These are phyloP conservation scores for Plantago ovata DNA, from an alignment of 257 asterid genomes.

Conservation along the genomic window DNA sequence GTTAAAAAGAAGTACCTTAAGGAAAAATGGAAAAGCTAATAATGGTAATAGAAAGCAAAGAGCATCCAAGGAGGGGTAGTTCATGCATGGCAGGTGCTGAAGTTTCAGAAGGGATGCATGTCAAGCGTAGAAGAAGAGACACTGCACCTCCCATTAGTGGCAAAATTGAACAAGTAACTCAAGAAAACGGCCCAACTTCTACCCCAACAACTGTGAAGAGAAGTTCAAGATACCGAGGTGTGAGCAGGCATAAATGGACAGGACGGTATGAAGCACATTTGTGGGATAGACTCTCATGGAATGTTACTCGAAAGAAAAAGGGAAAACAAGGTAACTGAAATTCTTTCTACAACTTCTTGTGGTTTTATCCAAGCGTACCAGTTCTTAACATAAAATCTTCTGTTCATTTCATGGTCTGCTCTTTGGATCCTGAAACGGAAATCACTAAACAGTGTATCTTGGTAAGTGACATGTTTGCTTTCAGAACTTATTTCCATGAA, in stretches of 20 bases:
- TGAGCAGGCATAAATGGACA: constrained; percentile 41
- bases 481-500: constrained; percentile 13
- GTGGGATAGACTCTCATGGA: constrained; percentile 42
- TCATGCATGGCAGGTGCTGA: constrained; percentile 13
- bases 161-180: constrained; percentile 2
- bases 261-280: constrained; percentile 45
- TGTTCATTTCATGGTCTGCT: constrained; percentile 12
- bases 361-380: not conserved
- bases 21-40: constrained; percentile 7
- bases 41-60: constrained; percentile 18
- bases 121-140: constrained; percentile 35
- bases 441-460: constrained; percentile 41
- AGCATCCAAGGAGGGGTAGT: constrained; percentile 21
- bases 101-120: constrained; percentile 17
- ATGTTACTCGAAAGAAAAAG: constrained; percentile 23
- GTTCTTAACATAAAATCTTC: constrained; percentile 16
- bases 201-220: constrained; percentile 35
- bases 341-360: not conserved
- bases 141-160: not conserved
- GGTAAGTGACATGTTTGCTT: constrained; percentile 31
- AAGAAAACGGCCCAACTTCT: constrained; percentile 20
- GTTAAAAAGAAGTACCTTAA: not conserved
- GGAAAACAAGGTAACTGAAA: constrained; percentile 23
- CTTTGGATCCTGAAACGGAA: constrained; percentile 10
- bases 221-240: constrained; percentile 49